Base-by-base conservation (phyloP, 768 basidiomycete genomes). In the Mycena pura region DNA sequence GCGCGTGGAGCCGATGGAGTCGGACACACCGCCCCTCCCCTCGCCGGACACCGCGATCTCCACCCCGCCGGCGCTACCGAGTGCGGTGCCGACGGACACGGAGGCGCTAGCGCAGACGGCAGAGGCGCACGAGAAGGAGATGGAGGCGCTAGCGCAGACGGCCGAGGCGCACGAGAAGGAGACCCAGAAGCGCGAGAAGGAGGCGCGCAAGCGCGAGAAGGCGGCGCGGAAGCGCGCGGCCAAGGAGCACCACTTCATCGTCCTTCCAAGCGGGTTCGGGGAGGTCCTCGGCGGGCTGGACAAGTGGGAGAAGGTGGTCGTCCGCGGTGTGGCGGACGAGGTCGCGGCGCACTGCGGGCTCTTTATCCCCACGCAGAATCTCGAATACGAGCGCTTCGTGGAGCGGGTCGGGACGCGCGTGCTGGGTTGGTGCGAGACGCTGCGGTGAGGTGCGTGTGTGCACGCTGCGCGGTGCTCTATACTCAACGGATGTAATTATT, bases 321-420 rank as follows among this genome's bases (percentile, higher is more conserved):
- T 87, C 32, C 77, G 64, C 7, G 84, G 83, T 3, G 84, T 79
- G 10, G 71, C 78, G 5, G 84, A 85, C 64, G 86, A 87, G 67
- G 86, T 87, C 7, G 78, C 72, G 9, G 86, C 86, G 2, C 86
- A 87, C 70, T 76, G 74, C 45, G 86, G 84, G 36, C 64, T 87
- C 13, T 86, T 86, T 63, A 82, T 85, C 46, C 78, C 76, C 3
- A 68, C 69, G 3, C 77, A 78, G 62, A 86, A 87, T 69, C 62
- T 81, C 61, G 82, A 81, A 13, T 87, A 87, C 66, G 78, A 82
- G 27, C 75, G 62, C 14, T 70, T 86, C 31, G 77, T 86, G 5
- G 77, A 79, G 41, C 75, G 75, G 32, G 84, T 84, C 11, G 80
- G 76, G 14, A 65, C 64, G 8, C 74, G 70, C 57, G 72, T 86